Conservation (phyloP, 108 stramenopile species). For the Epithemia pelagica region DNA sequence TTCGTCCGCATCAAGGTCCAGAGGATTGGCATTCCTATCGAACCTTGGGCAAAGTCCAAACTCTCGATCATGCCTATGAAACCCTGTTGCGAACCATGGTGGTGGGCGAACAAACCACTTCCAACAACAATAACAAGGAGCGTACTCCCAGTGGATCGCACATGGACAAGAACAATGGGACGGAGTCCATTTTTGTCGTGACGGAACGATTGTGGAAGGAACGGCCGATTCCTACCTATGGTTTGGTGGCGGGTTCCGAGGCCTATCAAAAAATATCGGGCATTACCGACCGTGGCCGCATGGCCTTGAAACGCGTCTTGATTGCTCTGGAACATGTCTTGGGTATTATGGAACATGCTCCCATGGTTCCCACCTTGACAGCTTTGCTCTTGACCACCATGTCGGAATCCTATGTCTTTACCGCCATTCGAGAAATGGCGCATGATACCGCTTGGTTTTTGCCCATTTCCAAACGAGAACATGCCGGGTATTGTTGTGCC, state of each 20-base stretch:
- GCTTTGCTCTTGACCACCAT: conserved; percentile 37
- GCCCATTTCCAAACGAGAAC: conserved; percentile 44
- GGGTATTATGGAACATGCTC: conserved; percentile 57
- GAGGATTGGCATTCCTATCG: conserved; percentile 52
- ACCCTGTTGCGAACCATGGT: not conserved
- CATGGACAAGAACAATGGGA: not conserved
- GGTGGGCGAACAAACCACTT: conserved; percentile 3
- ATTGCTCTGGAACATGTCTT: conserved; percentile 42
- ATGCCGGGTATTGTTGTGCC: conserved; percentile 52
- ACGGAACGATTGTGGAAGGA: conserved; percentile 17
- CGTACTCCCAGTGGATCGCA: not conserved
- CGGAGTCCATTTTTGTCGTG: conserved; percentile 31
- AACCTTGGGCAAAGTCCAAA: conserved; percentile 40
- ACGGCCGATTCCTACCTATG: conserved; percentile 17
- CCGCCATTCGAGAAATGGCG: conserved; percentile 67
- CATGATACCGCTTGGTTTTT: conserved; percentile 49
- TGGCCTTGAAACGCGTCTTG: conserved; percentile 4
- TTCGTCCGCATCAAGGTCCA: conserved; percentile 43
- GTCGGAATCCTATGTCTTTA: conserved; percentile 72
- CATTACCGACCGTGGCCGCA: not conserved
- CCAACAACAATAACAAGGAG: not conserved
- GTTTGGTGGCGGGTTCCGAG: not conserved
- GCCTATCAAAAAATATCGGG: not conserved
- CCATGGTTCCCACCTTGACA: conserved; percentile 52
- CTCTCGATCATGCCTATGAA: conserved; percentile 41